Conservation (phyloP, 2,329 filamentous ascomycete genomes). For the Pyrenophora seminiperda region DNA sequence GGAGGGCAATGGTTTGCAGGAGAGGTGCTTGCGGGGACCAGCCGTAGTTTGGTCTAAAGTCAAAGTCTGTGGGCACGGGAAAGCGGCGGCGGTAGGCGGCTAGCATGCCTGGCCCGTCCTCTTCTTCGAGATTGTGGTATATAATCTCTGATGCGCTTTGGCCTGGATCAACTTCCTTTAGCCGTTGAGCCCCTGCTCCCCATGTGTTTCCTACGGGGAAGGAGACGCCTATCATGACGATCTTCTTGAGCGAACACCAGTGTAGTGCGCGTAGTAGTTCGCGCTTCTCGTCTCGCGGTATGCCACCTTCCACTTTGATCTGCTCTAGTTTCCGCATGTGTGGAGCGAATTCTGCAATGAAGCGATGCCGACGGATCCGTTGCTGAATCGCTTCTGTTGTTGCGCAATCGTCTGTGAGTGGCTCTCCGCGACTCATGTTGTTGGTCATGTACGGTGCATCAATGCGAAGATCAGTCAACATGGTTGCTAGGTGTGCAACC, state of each 20-base stretch:
- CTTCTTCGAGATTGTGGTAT: constrained; percentile 38
- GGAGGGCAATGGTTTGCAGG: constrained; percentile 50
- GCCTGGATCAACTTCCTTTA: constrained; percentile 38
- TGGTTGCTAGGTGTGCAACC: constrained; percentile 48
- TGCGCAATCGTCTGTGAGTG: constrained; percentile 35
- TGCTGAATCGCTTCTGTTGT: constrained; percentile 23
- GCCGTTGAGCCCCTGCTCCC: constrained; percentile 45
- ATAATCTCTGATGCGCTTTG: constrained; percentile 20
- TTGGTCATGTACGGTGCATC: constrained; percentile 44
- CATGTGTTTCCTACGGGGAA: constrained; percentile 54
- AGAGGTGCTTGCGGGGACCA: constrained; percentile 50
- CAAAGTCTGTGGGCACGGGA: constrained; percentile 24
- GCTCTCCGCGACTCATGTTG: constrained; percentile 36
- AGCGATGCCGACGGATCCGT: constrained; percentile 40
- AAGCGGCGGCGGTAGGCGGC: constrained; percentile 33
- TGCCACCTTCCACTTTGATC: constrained; percentile 55
- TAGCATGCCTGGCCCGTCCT: constrained; percentile 34
- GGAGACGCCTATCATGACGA: constrained; percentile 54
- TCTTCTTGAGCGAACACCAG: constrained; percentile 50
- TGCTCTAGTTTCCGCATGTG: constrained; percentile 50
- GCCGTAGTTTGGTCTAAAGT: constrained; percentile 48
- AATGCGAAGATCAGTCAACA: constrained; percentile 50
- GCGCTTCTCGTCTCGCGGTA: constrained; percentile 55
- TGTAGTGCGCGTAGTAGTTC: constrained; percentile 52
- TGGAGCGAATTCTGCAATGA: constrained; percentile 52